phyloP scores from a whole-genome alignment of 805 yeast genomes.

The Candida mattraensis region DNA sequence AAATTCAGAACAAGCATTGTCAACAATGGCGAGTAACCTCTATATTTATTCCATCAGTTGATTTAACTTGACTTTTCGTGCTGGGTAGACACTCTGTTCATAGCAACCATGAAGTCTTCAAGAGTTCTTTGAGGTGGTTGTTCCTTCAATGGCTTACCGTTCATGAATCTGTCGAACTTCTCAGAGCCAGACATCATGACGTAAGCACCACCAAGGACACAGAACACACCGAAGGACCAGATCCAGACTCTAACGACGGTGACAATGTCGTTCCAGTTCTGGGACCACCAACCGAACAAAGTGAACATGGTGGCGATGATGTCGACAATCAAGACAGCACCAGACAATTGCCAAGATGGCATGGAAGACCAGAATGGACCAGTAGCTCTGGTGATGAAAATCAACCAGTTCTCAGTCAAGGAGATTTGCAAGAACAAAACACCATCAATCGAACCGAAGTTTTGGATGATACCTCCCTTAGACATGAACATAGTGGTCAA shows the following conservation, averaged over 20 bases:
- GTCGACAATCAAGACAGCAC: constrained; percentile 90
- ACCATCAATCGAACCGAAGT: constrained; percentile 94
- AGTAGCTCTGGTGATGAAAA: constrained; percentile 93
- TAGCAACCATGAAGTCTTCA: constrained; percentile 82
- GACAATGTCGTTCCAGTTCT: constrained; percentile 95
- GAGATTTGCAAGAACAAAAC: constrained; percentile 91
- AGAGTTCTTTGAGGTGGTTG: constrained; percentile 62
- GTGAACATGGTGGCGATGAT: constrained; percentile 89
- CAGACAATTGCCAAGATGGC: constrained; percentile 96
- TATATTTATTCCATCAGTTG: constrained; percentile 14
- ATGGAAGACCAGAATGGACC: constrained; percentile 98
- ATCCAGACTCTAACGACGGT: constrained; percentile 93
- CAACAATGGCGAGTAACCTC: constrained; percentile 16
- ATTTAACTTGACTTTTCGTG: constrained; percentile 74
- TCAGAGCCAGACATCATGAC: constrained; percentile 85
- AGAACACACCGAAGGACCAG: constrained; percentile 96
- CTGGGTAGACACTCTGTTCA: constrained; percentile 88
- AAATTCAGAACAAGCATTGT: constrained; percentile 11
- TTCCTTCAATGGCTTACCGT: constrained; percentile 70
- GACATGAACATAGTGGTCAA: constrained; percentile 89
- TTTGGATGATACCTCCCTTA: constrained; percentile 92
- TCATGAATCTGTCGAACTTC: constrained; percentile 79
- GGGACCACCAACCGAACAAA: constrained; percentile 97
- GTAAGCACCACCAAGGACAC: constrained; percentile 95
- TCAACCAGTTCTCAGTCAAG: constrained; percentile 95